These are phyloP conservation scores for Cajanus cajan DNA, from an alignment of 306 rosid genomes.

Conservation along the genomic window DNA sequence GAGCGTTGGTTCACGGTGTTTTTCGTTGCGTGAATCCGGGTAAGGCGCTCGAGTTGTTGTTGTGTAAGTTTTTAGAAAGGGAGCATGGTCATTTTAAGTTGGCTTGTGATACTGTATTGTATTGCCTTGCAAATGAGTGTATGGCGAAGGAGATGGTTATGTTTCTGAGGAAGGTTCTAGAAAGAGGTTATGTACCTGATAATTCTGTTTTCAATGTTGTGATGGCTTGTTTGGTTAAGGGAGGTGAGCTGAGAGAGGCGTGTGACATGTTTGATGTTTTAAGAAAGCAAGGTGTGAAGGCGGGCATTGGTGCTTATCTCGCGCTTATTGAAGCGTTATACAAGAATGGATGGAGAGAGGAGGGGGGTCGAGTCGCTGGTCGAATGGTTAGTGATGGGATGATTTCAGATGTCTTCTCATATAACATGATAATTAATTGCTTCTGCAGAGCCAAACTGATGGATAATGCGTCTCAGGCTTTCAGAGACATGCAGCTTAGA, in stretches of 20 bases:
- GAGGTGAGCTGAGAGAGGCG: conserved; percentile 42
- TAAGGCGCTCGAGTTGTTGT: conserved; percentile 59
- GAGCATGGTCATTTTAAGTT: conserved; percentile 46
- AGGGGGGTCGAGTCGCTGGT: conserved; percentile 50
- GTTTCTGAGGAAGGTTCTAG: conserved; percentile 48
- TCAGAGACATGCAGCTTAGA: conserved; percentile 50
- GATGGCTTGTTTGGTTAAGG: conserved; percentile 69
- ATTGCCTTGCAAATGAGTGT: conserved; percentile 60
- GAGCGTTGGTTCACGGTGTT: conserved; percentile 77
- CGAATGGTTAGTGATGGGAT: conserved; percentile 55
- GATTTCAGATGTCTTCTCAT: conserved; percentile 52
- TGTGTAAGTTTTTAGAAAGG: conserved; percentile 49
- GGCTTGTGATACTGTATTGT: conserved; percentile 59
- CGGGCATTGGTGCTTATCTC: conserved; percentile 58
- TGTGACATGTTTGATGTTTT: conserved; percentile 54
- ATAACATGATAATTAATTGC: conserved; percentile 76
- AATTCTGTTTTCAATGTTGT: conserved; percentile 53
- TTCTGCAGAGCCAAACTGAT: conserved; percentile 62
- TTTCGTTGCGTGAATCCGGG: conserved; percentile 60
- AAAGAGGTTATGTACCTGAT: conserved; percentile 60
- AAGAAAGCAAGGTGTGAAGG: conserved; percentile 51
- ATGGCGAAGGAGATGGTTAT: conserved; percentile 53
- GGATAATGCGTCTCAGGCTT: conserved; percentile 59
- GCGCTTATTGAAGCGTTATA: conserved; percentile 58
- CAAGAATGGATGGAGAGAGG: conserved; percentile 44